Percentiles rank a stretch among this genome's conserved stretches.
These are phyloP conservation scores for Starmerella sirachaensis DNA, from an alignment of 805 yeast species.

Conservation along the genomic window DNA sequence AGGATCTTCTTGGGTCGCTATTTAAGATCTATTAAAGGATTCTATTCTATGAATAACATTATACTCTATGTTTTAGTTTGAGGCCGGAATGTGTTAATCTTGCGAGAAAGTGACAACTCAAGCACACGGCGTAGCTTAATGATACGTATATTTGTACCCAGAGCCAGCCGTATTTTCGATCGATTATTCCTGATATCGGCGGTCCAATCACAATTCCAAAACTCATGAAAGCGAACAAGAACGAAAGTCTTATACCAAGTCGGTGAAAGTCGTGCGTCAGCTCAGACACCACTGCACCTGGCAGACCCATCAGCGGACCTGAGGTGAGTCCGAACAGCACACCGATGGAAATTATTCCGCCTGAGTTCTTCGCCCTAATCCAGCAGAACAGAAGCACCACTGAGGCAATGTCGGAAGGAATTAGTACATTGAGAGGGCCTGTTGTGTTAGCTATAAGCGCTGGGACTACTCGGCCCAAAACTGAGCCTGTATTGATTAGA, in stretches of 20 bases:
- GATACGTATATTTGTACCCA: conserved; percentile 18
- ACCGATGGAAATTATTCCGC: conserved; percentile 26
- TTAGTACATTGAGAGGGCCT: conserved; percentile 36
- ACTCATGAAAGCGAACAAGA: conserved; percentile 46
- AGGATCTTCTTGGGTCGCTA: too few species aligned
- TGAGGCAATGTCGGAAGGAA: conserved; percentile 26
- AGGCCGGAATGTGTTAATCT: too few species aligned
- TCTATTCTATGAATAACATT: too few species aligned
- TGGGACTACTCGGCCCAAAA: conserved; percentile 40
- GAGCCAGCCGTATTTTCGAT: conserved; percentile 20
- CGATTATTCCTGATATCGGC: conserved; percentile 26
- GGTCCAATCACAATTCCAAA: conserved; percentile 32
- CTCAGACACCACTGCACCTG: conserved; percentile 27
- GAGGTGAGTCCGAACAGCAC: conserved; percentile 26
- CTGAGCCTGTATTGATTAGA: conserved; percentile 30
- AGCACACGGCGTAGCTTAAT: conserved; percentile 4
- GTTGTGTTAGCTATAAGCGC: conserved; percentile 37
- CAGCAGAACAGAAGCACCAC: conserved; percentile 29
- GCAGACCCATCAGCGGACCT: conserved; percentile 28
- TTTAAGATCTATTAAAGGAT: too few species aligned
- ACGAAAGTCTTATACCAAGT: conserved; percentile 41
- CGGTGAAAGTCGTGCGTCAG: conserved; percentile 23
- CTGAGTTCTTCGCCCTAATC: conserved; percentile 27
- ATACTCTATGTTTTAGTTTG: not conserved
- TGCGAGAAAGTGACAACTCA: conserved; percentile 6